Conservation (phyloP, 495 filamentous ascomycete genomes). For the Tetracladium setigerum region DNA sequence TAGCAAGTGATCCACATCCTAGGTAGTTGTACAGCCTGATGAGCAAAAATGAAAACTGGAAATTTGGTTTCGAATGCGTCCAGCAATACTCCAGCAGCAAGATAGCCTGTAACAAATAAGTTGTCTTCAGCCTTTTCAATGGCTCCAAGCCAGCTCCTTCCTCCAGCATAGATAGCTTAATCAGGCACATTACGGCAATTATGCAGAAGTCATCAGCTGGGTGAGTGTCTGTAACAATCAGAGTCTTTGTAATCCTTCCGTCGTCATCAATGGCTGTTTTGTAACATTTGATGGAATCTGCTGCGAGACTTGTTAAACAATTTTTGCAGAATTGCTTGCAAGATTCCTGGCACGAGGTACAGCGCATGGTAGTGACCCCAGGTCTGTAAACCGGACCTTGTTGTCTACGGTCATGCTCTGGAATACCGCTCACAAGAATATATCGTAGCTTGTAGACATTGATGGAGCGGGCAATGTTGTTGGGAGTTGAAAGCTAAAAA, state of each 20-base stretch:
- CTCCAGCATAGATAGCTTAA: slow-evolving; percentile 35
- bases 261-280: slow-evolving; percentile 10
- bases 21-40: slow-evolving; percentile 37
- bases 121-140: slow-evolving; percentile 1
- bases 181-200: slow-evolving; percentile 34
- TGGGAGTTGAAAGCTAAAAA: slow-evolving; percentile 10
- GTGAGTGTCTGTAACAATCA: slow-evolving; percentile 23
- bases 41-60: slow-evolving; percentile 34
- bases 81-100: slow-evolving; percentile 37
- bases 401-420: slow-evolving; percentile 7
- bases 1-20: slow-evolving; percentile 34
- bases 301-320: slow-evolving; percentile 7
- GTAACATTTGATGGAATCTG: slow-evolving; percentile 7
- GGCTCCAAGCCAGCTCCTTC: neutral
- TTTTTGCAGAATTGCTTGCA: slow-evolving; percentile 1
- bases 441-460: slow-evolving; percentile 19
- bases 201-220: slow-evolving; percentile 37
- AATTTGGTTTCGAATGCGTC: slow-evolving; percentile 27
- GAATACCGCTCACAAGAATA: slow-evolving; percentile 11
- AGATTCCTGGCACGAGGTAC: neutral
- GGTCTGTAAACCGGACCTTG: neutral
- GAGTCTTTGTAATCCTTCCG: slow-evolving; percentile 8
- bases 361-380: neutral
- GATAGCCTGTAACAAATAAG: slow-evolving; percentile 35
- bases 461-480: slow-evolving; percentile 7